A percentile compares a stretch with the other conserved stretches of the same genome.
Conservation (phyloP, 2,329 filamentous ascomycete species). For the Huntiella omanensis region DNA sequence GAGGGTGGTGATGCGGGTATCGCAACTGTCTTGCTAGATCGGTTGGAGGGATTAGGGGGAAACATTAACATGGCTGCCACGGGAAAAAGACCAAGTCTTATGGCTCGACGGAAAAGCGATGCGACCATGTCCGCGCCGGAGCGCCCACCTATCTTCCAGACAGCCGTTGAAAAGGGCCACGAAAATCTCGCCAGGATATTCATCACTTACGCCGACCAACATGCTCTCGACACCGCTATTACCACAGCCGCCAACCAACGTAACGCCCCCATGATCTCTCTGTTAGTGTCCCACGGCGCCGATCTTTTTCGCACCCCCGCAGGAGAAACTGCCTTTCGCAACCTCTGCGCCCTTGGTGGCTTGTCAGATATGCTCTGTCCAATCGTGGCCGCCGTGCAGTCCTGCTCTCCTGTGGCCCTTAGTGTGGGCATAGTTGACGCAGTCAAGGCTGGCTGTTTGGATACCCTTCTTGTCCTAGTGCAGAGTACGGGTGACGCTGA, state of each 20-base stretch:
- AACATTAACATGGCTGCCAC: conserved; percentile 27
- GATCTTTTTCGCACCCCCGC: conserved; percentile 27
- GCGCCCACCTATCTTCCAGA: conserved; percentile 30
- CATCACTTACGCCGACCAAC: conserved; percentile 31
- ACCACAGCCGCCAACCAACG: conserved; percentile 28
- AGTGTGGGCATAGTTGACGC: conserved; percentile 35
- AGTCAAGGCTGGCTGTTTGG: conserved; percentile 27
- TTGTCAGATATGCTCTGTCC: conserved; percentile 28
- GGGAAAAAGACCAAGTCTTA: conserved; percentile 27
- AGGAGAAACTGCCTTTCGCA: conserved; percentile 33
- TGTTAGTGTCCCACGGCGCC: conserved; percentile 33
- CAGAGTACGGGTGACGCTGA: conserved; percentile 34
- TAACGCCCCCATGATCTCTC: conserved; percentile 25
- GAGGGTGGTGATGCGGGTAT: conserved; percentile 32
- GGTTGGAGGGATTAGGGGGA: conserved; percentile 29
- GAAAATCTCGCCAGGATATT: conserved; percentile 35
- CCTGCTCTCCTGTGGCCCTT: conserved; percentile 23
- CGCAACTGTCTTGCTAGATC: conserved; percentile 34
- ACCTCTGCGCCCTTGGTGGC: conserved; percentile 27
- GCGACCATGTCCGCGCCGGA: conserved; percentile 21
- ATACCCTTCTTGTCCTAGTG: conserved; percentile 31
- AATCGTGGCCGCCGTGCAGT: conserved; percentile 29
- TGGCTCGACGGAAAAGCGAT: conserved; percentile 30
- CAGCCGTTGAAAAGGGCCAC: conserved; percentile 31
- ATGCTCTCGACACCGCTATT: conserved; percentile 30